Percentiles rank a stretch among this genome's conserved stretches.
These are phyloP conservation scores for Fusarium newnesense DNA, from an alignment of 2,329 filamentous ascomycete genomes.

Conservation along the genomic window DNA sequence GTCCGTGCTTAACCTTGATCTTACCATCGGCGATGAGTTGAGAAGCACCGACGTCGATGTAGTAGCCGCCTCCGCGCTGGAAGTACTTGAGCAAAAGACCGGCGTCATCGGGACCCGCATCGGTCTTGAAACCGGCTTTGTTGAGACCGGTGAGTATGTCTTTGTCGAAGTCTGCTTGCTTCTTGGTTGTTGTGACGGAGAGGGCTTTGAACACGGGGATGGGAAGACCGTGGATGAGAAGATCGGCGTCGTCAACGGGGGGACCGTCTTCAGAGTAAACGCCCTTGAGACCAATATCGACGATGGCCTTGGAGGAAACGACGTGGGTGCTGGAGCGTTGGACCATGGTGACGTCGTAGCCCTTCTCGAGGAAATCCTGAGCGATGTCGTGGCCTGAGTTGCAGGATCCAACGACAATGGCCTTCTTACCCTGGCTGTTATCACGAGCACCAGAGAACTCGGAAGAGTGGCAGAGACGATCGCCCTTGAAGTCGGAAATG, in stretches of 20 bases:
- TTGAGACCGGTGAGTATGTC: constrained; percentile 57
- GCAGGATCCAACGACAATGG: constrained; percentile 73
- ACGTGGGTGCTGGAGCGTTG: constrained; percentile 75
- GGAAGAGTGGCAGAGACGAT: constrained; percentile 70
- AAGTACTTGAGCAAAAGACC: constrained; percentile 72
- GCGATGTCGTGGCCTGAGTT: constrained; percentile 77
- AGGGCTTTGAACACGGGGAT: constrained; percentile 68
- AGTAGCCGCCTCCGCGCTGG: constrained; percentile 74
- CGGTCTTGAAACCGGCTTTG: constrained; percentile 69
- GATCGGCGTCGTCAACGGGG: constrained; percentile 72
- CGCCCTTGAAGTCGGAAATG: constrained; percentile 66
- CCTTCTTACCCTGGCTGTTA: constrained; percentile 64
- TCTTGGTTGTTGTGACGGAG: constrained; percentile 56
- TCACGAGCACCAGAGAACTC: constrained; percentile 65
- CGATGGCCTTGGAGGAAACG: constrained; percentile 64
- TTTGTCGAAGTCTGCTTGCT: constrained; percentile 51
- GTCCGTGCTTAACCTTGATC: constrained; percentile 70
- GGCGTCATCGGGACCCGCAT: constrained; percentile 64
- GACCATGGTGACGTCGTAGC: constrained; percentile 74
- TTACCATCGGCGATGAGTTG: constrained; percentile 71
- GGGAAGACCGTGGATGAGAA: constrained; percentile 68
- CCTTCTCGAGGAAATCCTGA: constrained; percentile 74
- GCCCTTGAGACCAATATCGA: constrained; percentile 63
- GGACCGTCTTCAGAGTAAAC: constrained; percentile 64
- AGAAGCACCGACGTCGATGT: constrained; percentile 74